Evolutionary conservation across 208 protist species (phyloP).

Genomic region (Acanthamoeba lenticulata): DNA sequence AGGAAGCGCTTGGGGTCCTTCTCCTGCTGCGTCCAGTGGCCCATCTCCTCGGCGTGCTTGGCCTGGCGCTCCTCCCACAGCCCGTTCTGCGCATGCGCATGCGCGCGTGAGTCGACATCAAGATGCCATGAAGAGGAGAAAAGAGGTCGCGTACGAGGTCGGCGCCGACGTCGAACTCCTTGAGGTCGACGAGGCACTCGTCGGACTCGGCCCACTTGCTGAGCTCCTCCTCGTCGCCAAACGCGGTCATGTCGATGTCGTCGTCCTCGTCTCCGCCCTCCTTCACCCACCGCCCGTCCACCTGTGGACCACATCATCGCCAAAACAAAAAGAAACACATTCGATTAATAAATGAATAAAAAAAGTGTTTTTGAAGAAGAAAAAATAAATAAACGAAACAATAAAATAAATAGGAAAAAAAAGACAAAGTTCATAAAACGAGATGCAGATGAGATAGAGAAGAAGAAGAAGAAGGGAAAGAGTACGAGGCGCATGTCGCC

Average conservation of each 20-base stretch:
- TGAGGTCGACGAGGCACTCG: background rate
- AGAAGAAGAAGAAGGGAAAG: background rate
- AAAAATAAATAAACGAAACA: no score
- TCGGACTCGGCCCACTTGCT: background rate
- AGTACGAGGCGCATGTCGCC: constrained; percentile 19
- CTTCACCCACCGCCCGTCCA: constrained; percentile 13
- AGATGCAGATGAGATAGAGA: background rate
- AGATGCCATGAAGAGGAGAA: no score
- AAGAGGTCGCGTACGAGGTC: background rate
- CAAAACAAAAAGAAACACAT: background rate
- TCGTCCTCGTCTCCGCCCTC: background rate
- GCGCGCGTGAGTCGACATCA: background rate
- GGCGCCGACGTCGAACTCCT: background rate
- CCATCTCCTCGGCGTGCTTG: background rate
- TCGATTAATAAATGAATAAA: no score
- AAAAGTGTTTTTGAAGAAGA: no score
- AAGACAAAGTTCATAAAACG: background rate
- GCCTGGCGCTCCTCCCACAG: background rate
- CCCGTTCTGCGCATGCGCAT: background rate
- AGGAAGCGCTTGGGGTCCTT: constrained; percentile 15
- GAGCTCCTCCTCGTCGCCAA: constrained; percentile 22
- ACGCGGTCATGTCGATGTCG: background rate
- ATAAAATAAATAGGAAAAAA: no score
- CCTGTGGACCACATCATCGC: background rate
- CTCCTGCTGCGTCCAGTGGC: background rate